phyloP scores from a whole-genome alignment of 2,329 filamentous ascomycete genomes.

The Coniella vitis region DNA sequence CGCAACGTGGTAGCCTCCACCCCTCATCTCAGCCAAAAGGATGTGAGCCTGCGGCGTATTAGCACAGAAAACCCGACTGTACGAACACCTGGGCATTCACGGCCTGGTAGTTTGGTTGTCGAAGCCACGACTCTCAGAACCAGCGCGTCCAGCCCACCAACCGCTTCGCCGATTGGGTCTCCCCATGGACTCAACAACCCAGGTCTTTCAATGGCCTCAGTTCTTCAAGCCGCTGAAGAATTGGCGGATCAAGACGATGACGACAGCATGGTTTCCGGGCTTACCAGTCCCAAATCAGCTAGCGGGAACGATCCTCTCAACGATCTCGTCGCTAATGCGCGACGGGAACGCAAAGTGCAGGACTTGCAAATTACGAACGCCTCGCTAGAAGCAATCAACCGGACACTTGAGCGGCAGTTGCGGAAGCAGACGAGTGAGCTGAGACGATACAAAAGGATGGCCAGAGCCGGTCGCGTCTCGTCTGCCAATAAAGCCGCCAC shows the following conservation, averaged over 20 bases:
- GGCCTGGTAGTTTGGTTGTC: conserved; percentile 32
- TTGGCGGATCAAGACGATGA: conserved; percentile 25
- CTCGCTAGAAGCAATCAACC: conserved; percentile 89
- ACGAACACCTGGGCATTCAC: conserved; percentile 29
- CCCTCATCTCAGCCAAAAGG: conserved; percentile 29
- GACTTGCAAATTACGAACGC: conserved; percentile 96
- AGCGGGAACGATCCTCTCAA: conserved; percentile 54
- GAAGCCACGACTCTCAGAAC: conserved; percentile 29
- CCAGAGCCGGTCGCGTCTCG: conserved; percentile 70
- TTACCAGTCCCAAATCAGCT: conserved; percentile 52
- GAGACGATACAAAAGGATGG: conserved; percentile 78
- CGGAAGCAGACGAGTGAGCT: conserved; percentile 86
- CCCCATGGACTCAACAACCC: conserved; percentile 24
- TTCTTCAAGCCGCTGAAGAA: conserved; percentile 47
- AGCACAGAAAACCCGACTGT: conserved; percentile 35
- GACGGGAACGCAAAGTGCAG: conserved; percentile 88
- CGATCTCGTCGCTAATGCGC: conserved; percentile 79
- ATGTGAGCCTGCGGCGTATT: conserved; percentile 32
- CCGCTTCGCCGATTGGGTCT: conserved; percentile 22
- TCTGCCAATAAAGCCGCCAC: conserved; percentile 43
- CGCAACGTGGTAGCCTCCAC: conserved; percentile 30
- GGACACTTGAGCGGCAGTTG: conserved; percentile 83
- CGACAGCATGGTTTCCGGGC: conserved; percentile 20
- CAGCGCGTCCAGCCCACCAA: conserved; percentile 28
- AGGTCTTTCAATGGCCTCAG: conserved; percentile 45